Evolutionary conservation across 768 basidiomycete species (phyloP).

Genomic region (Cystobasidiopsis lactophilus): DNA sequence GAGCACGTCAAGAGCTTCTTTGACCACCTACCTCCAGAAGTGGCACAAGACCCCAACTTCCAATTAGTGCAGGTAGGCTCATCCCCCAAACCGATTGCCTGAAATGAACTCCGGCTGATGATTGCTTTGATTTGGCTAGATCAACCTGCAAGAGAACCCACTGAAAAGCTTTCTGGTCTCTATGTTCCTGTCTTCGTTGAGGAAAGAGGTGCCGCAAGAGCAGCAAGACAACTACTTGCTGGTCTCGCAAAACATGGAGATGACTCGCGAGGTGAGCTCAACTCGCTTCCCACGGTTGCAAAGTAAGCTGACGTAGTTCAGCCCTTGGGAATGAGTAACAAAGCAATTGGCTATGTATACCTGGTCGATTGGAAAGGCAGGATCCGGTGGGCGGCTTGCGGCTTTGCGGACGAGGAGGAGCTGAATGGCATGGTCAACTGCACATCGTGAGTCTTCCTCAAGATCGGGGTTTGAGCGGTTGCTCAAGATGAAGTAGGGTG

Average conservation of each 20-base stretch:
- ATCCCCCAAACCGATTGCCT: neutral
- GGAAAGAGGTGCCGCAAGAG: constrained; percentile 39
- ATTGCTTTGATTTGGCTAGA: constrained; percentile 23
- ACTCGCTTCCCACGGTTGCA: neutral
- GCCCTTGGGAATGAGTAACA: constrained; percentile 68
- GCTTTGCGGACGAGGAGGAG: constrained; percentile 34
- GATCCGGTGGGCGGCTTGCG: constrained; percentile 81
- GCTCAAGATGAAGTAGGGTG: too few species aligned
- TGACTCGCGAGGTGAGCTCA: constrained; percentile 37
- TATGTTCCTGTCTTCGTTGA: constrained; percentile 55
- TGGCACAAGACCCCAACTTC: constrained; percentile 34
- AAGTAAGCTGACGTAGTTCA: neutral
- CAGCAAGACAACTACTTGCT: constrained; percentile 53
- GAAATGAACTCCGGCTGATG: neutral
- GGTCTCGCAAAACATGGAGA: constrained; percentile 65
- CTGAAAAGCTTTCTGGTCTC: constrained; percentile 77
- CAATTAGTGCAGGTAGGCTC: constrained; percentile 37
- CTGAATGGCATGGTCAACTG: constrained; percentile 1
- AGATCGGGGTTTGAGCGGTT: too few species aligned
- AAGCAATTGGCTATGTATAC: constrained; percentile 75
- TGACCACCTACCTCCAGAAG: constrained; percentile 19
- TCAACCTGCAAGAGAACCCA: constrained; percentile 85
- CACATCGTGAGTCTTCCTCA: too few species aligned
- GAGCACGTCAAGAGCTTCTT: constrained; percentile 55
- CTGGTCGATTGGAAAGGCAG: constrained; percentile 63